Conservation (phyloP, 2,329 filamentous ascomycete species). For the Chaetomiaceae sp. region DNA sequence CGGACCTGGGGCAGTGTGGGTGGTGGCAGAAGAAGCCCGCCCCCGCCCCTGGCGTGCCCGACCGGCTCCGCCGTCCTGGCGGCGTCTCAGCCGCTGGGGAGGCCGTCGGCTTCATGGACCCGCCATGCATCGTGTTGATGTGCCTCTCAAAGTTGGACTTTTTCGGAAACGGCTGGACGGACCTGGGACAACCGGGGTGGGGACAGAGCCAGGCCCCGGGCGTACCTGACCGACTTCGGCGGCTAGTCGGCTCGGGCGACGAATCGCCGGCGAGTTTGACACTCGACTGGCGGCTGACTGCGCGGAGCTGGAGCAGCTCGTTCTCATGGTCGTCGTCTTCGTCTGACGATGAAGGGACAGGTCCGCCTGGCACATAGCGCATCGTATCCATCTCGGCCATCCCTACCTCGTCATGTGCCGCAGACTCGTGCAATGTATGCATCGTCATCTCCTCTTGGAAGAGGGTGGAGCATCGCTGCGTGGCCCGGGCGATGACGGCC, state of each 20-base stretch:
- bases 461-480: constrained; percentile 67
- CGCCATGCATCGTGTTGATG: not conserved
- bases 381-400: constrained; percentile 16
- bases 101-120: not conserved
- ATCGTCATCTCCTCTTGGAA: constrained; percentile 70
- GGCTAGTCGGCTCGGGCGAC: constrained; percentile 5
- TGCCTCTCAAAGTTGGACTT: constrained; percentile 17
- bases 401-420: constrained; percentile 7
- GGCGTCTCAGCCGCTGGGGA: not conserved
- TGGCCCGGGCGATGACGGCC: constrained; percentile 61
- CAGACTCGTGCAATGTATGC: constrained; percentile 41
- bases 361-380: constrained; percentile 26
- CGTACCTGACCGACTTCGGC: constrained; percentile 22
- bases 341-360: constrained; percentile 8
- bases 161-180: constrained; percentile 11
- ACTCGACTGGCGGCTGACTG: constrained; percentile 20
- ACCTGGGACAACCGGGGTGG: constrained; percentile 33
- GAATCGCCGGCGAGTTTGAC: not conserved
- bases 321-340: constrained; percentile 14
- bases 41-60: constrained; percentile 14
- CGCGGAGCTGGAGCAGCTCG: constrained; percentile 13
- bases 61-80: constrained; percentile 9
- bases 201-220: constrained; percentile 32
- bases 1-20: constrained; percentile 32
- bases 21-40: constrained; percentile 35